Conservation (phyloP, 2,329 filamentous ascomycete genomes). For the Ophidiomyces ophidiicola region DNA sequence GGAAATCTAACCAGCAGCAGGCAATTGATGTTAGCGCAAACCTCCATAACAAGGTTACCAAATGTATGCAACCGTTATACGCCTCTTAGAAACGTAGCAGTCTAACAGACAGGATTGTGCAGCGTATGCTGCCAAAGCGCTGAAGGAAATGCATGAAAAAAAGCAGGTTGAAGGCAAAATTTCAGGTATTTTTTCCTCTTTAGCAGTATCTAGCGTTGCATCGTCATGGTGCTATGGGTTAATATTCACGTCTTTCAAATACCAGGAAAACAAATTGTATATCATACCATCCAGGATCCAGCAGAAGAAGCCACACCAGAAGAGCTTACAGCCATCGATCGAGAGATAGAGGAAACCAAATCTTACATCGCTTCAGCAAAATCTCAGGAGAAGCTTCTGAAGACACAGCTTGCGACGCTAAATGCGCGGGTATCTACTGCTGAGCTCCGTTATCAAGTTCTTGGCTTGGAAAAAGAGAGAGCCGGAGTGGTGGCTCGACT, state of each 20-base stretch:
- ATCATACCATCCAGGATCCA: conserved; percentile 45
- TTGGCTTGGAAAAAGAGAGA: conserved; percentile 36
- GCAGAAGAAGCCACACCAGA: conserved; percentile 38
- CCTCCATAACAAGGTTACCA: conserved; percentile 49
- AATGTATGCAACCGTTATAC: conserved; percentile 28
- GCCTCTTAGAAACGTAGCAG: conserved; percentile 4
- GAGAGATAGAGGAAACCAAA: conserved; percentile 37
- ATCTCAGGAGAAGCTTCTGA: conserved; percentile 39
- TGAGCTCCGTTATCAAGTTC: conserved; percentile 37
- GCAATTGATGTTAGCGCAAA: conserved; percentile 49
- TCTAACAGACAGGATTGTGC: not conserved
- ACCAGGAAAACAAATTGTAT: conserved; percentile 50
- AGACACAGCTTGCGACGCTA: conserved; percentile 36
- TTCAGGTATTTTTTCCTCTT: conserved; percentile 32
- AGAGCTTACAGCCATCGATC: conserved; percentile 39
- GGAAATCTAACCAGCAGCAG: conserved; percentile 18
- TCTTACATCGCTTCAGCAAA: conserved; percentile 35
- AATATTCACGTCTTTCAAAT: not conserved
- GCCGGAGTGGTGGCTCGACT: conserved; percentile 32
- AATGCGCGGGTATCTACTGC: conserved; percentile 39
- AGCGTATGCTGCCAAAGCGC: conserved; percentile 47
- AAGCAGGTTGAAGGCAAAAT: conserved; percentile 47
- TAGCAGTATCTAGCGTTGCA: not conserved
- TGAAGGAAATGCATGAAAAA: conserved; percentile 51
- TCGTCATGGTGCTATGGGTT: too few species aligned